phyloP scores from a whole-genome alignment of 2,329 filamentous ascomycete species.

The Pestalotiopsis sp. region DNA sequence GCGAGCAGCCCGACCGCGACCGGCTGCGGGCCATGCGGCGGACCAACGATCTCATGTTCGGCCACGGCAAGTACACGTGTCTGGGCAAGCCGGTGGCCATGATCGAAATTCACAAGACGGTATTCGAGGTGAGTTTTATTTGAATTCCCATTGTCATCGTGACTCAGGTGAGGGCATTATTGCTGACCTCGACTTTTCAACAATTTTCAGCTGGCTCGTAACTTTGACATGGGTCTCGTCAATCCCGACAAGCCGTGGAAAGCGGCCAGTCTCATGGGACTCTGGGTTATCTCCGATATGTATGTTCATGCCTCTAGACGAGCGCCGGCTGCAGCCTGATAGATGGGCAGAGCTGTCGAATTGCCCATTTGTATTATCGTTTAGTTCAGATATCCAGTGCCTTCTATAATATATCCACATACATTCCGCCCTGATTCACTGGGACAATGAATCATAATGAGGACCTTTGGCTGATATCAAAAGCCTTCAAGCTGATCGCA shows the following conservation, averaged over 20 bases:
- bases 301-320: slow-evolving; percentile 18
- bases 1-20: slow-evolving; percentile 24
- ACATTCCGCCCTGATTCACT: too few species aligned
- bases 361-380: too few species aligned
- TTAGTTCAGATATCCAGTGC: too few species aligned
- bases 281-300: slow-evolving; percentile 17
- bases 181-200: too few species aligned
- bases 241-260: slow-evolving; percentile 22
- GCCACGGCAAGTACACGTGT: slow-evolving; percentile 38
- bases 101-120: slow-evolving; percentile 42
- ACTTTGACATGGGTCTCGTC: slow-evolving; percentile 21
- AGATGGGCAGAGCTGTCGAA: too few species aligned
- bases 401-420: too few species aligned
- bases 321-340: not conserved
- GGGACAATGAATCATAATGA: too few species aligned
- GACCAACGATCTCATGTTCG: slow-evolving; percentile 40
- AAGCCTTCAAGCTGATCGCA: too few species aligned
- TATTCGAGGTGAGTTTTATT: slow-evolving; percentile 37
- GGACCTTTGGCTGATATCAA: too few species aligned
- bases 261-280: slow-evolving; percentile 12
- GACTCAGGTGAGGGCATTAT: not conserved
- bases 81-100: slow-evolving; percentile 41
- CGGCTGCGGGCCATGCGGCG: slow-evolving; percentile 31
- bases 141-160: not conserved
- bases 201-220: slow-evolving; percentile 15